Evolutionary conservation across 108 stramenopile species (phyloP).

Genomic region (Nannochloropsis gaditana): DNA sequence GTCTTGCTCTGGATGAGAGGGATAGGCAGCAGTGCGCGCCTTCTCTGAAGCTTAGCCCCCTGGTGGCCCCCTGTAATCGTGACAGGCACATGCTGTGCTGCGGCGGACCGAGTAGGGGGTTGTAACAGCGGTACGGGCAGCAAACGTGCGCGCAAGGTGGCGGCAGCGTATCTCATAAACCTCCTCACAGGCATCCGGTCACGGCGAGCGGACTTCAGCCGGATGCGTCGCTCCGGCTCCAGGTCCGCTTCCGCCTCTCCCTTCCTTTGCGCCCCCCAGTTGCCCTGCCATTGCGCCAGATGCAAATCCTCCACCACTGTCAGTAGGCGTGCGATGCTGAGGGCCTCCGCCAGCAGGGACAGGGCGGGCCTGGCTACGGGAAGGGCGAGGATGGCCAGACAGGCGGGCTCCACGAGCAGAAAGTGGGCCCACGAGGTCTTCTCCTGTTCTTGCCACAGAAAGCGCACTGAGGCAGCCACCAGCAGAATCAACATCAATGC

Average conservation of each 20-base stretch:
- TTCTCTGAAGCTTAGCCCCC: background rate
- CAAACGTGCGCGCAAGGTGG: background rate
- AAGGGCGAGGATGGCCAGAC: background rate
- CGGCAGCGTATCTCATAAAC: background rate
- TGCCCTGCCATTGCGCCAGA: background rate
- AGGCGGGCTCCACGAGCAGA: background rate
- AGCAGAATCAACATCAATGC: background rate
- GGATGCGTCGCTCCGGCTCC: conserved; percentile 16
- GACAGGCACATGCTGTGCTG: background rate
- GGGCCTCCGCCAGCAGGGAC: background rate
- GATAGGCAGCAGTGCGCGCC: conserved; percentile 32
- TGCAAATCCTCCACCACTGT: background rate
- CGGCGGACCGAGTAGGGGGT: background rate
- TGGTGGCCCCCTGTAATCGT: background rate
- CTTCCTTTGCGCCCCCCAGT: background rate
- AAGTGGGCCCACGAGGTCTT: background rate
- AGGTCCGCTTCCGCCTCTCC: background rate
- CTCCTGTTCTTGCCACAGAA: conserved; percentile 1
- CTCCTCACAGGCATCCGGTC: background rate
- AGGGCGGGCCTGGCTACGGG: background rate
- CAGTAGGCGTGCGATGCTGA: background rate
- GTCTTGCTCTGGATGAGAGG: conserved; percentile 45
- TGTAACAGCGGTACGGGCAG: background rate
- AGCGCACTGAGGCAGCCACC: background rate
- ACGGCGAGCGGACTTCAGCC: background rate